phyloP scores from a whole-genome alignment of 306 rosid species.

The Morella rubra region DNA sequence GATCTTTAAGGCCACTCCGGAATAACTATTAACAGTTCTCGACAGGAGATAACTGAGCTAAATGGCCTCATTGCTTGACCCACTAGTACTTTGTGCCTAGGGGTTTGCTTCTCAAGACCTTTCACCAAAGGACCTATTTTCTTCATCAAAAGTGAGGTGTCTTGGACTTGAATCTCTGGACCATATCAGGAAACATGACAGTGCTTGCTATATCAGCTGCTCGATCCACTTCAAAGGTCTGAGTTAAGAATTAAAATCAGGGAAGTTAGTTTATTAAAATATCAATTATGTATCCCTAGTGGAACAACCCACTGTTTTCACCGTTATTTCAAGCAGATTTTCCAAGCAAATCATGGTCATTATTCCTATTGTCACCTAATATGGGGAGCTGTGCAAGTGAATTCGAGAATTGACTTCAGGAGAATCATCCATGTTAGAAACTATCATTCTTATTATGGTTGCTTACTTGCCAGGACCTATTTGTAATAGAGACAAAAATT shows the following conservation, averaged over 20 bases:
- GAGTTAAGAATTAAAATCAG: conserved; percentile 26
- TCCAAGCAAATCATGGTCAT: conserved; percentile 30
- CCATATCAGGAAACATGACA: conserved; percentile 80
- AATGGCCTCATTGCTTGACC: conserved; percentile 90
- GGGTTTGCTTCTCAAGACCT: conserved; percentile 68
- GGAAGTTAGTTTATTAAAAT: conserved; percentile 20
- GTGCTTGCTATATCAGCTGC: conserved; percentile 69
- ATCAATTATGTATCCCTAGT: conserved; percentile 26
- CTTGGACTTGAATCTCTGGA: conserved; percentile 84
- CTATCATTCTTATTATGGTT: conserved; percentile 46
- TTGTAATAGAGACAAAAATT: conserved; percentile 27
- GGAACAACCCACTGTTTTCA: conserved; percentile 12
- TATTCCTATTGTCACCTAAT: conserved; percentile 56
- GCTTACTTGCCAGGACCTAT: conserved; percentile 58
- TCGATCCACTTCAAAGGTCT: conserved; percentile 63
- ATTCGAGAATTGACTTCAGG: conserved; percentile 45
- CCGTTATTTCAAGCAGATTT: conserved; percentile 13
- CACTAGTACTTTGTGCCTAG: conserved; percentile 60
- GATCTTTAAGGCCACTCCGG: conserved; percentile 77
- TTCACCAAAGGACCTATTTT: conserved; percentile 46
- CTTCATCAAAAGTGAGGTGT: conserved; percentile 77
- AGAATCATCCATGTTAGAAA: conserved; percentile 42
- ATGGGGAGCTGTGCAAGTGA: conserved; percentile 44
- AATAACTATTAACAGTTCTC: conserved; percentile 80
- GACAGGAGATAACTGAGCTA: conserved; percentile 58